A percentile compares a stretch with the other conserved stretches of the same genome.
Conservation (phyloP, 2,329 filamentous ascomycete species). For the Dissoconium aciculare region DNA sequence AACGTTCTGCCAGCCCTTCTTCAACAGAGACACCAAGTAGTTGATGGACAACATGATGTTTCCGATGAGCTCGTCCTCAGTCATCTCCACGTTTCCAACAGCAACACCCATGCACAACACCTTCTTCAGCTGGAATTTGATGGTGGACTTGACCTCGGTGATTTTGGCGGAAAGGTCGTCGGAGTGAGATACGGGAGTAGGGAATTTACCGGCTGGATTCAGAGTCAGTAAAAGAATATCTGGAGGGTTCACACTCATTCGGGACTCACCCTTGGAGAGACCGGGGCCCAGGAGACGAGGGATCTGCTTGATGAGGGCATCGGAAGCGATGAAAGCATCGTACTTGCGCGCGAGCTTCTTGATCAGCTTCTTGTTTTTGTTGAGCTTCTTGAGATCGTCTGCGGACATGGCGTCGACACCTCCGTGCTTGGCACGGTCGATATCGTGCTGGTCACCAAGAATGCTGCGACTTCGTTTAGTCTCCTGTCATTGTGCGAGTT, state of each 20-base stretch:
- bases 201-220: slow-evolving; percentile 87
- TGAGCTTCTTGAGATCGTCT: slow-evolving; percentile 99
- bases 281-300: slow-evolving; percentile 97
- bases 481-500: slow-evolving; percentile 1
- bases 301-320: slow-evolving; percentile 98
- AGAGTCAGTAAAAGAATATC: slow-evolving; percentile 21
- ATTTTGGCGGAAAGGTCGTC: slow-evolving; percentile 92
- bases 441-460: slow-evolving; percentile 91
- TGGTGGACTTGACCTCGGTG: slow-evolving; percentile 99
- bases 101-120: slow-evolving; percentile 99
- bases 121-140: slow-evolving; percentile 99
- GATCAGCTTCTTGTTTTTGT: slow-evolving; percentile 99
- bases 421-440: slow-evolving; percentile 98
- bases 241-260: neutral
- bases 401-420: slow-evolving; percentile 96
- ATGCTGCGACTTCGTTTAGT: slow-evolving; percentile 40
- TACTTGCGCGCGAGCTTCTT: slow-evolving; percentile 99
- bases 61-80: slow-evolving; percentile 81
- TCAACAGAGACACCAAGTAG: slow-evolving; percentile 97
- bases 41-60: slow-evolving; percentile 99
- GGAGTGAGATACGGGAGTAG: slow-evolving; percentile 89
- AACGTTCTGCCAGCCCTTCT: slow-evolving; percentile 99
- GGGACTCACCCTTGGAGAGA: slow-evolving; percentile 74
- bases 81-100: slow-evolving; percentile 97
- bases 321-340: slow-evolving; percentile 97